phyloP scores from a whole-genome alignment of 768 basidiomycete genomes.

The Dioszegia hungarica region DNA sequence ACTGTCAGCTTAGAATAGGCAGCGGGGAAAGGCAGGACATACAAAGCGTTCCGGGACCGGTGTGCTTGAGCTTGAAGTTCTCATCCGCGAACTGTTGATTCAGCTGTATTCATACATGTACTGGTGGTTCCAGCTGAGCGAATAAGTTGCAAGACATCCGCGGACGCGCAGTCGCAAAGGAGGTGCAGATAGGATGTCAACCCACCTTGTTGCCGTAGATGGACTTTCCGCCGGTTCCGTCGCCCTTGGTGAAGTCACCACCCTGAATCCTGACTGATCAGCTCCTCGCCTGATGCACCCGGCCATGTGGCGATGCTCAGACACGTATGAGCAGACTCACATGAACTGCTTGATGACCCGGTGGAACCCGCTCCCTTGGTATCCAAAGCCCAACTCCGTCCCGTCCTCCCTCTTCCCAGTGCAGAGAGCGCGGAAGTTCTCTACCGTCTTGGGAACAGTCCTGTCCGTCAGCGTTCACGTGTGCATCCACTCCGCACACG shows the following conservation, averaged over 20 bases:
- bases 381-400: conserved; percentile 74
- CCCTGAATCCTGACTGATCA: conserved; percentile 61
- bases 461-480: conserved; percentile 40
- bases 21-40: background rate
- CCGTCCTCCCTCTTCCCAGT: conserved; percentile 78
- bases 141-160: too few relatives aligned
- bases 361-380: conserved; percentile 95
- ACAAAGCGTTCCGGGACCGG: conserved; percentile 61
- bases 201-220: conserved; percentile 49
- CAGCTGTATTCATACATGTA: too few relatives aligned
- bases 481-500: background rate
- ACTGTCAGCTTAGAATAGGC: background rate
- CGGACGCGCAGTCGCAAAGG: too few relatives aligned
- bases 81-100: conserved; percentile 73
- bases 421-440: conserved; percentile 89
- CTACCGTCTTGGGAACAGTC: conserved; percentile 93
- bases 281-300: background rate
- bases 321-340: conserved; percentile 51
- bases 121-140: too few relatives aligned
- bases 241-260: conserved; percentile 74
- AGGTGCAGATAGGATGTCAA: too few relatives aligned
- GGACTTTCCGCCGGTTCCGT: conserved; percentile 47
- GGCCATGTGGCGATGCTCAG: background rate
- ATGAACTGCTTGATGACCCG: conserved; percentile 92
- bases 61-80: conserved; percentile 97